phyloP scores from a whole-genome alignment of 768 basidiomycete species.

The Tricholoma matsutake region DNA sequence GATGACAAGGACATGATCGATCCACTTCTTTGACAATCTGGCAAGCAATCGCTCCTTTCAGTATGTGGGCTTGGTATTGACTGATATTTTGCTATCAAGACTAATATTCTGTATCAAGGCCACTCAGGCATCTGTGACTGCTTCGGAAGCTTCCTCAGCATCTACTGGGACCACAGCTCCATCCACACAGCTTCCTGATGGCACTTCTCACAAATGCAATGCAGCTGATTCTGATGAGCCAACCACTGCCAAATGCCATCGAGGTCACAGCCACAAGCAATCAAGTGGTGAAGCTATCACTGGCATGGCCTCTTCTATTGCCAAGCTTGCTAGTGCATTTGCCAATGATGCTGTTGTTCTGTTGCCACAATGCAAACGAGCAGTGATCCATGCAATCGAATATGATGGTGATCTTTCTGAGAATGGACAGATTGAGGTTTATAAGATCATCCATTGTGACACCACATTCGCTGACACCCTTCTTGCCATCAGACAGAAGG shows the following conservation, averaged over 20 bases:
- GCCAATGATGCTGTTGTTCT: conserved; percentile 1
- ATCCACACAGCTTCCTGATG: no score
- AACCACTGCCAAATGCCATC: neutral
- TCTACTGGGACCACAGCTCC: no score
- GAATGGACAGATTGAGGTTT: conserved; percentile 12
- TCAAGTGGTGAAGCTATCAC: neutral
- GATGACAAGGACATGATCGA: neutral
- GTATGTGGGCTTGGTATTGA: conserved; percentile 13
- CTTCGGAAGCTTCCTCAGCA: no score
- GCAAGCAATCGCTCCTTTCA: conserved; percentile 7
- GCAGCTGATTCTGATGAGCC: conserved; percentile 3
- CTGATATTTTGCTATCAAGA: conserved; percentile 6
- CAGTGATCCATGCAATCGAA: conserved; percentile 15
- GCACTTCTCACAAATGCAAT: conserved; percentile 8
- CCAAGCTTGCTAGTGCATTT: conserved; percentile 14
- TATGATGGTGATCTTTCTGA: conserved; percentile 19
- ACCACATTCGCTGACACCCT: conserved; percentile 12
- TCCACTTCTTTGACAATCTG: neutral
- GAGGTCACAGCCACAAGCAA: neutral
- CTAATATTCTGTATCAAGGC: no score
- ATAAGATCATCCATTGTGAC: conserved; percentile 16
- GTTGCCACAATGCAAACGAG: conserved; percentile 8
- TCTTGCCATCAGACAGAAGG: conserved; percentile 12
- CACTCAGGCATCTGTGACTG: no score
- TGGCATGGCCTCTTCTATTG: conserved; percentile 13